A percentile compares a stretch with the other conserved stretches of the same genome.
Evolutionary conservation across 768 basidiomycete genomes (phyloP).

Genomic region (Suillus ampliporus): DNA sequence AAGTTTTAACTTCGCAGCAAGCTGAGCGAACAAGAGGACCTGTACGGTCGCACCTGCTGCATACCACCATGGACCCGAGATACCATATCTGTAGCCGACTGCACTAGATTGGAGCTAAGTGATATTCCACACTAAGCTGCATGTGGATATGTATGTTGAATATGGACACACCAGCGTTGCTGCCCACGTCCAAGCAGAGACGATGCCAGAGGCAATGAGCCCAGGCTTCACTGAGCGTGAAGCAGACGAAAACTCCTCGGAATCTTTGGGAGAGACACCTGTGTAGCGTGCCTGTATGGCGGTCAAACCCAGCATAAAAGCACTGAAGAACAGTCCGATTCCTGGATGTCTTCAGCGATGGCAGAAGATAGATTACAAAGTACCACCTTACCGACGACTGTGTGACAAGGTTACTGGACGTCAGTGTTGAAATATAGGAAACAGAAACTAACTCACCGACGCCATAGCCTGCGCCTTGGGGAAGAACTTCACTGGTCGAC

Average conservation of each 20-base stretch:
- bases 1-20: slow-evolving; percentile 90
- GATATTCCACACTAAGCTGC: slow-evolving; percentile 15
- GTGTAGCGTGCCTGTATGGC: slow-evolving; percentile 87
- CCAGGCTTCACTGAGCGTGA: slow-evolving; percentile 89
- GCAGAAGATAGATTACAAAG: slow-evolving; percentile 4
- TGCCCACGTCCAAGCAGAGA: slow-evolving; percentile 93
- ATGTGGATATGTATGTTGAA: background rate
- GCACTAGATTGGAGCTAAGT: slow-evolving; percentile 77
- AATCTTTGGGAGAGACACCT: slow-evolving; percentile 73
- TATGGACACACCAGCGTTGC: slow-evolving; percentile 62
- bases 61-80: slow-evolving; percentile 91
- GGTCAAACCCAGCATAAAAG: slow-evolving; percentile 78
- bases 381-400: slow-evolving; percentile 56
- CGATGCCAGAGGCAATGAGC: slow-evolving; percentile 90
- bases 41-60: slow-evolving; percentile 89
- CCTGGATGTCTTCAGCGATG: slow-evolving; percentile 46
- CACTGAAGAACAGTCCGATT: slow-evolving; percentile 88
- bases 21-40: slow-evolving; percentile 88
- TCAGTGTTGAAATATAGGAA: slow-evolving; percentile 7
- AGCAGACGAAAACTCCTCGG: slow-evolving; percentile 86
- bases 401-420: slow-evolving; percentile 8
- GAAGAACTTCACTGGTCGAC: slow-evolving; percentile 51
- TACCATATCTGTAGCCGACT: slow-evolving; percentile 84
- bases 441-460: slow-evolving; percentile 55
- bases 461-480: slow-evolving; percentile 87